Evolutionary conservation across 2,329 filamentous ascomycete species (phyloP).

Genomic region (Tolypocladium ovalisporum): DNA sequence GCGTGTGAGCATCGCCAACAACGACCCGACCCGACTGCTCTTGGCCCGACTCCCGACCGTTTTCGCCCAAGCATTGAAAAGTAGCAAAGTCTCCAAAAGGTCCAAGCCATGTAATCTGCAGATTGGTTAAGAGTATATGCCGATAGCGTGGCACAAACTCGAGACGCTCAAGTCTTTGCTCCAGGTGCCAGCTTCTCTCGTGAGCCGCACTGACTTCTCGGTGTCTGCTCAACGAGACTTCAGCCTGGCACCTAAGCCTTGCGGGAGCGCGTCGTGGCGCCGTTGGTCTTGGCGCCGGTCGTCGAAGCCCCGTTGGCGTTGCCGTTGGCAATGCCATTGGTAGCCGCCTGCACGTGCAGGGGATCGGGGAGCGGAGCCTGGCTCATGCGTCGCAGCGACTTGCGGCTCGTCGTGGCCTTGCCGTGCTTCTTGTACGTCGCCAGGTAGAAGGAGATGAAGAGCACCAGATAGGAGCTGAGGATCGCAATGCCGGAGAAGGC

Average conservation of each 20-base stretch:
- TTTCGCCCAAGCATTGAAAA: not conserved
- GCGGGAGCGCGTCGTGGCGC: conserved; percentile 53
- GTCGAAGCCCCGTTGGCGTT: conserved; percentile 42
- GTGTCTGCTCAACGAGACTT: not conserved
- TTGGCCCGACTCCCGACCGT: conserved; percentile 6
- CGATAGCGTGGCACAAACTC: not conserved
- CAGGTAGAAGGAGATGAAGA: conserved; percentile 99
- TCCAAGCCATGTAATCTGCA: not conserved
- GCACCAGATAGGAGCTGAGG: conserved; percentile 86
- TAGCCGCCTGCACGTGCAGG: conserved; percentile 54
- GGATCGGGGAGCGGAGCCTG: conserved; percentile 68
- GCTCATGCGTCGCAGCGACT: conserved; percentile 57
- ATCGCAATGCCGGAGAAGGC: conserved; percentile 87
- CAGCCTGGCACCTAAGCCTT: conserved; percentile 39
- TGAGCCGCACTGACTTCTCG: not conserved
- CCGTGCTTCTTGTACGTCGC: conserved; percentile 87
- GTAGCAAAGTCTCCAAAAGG: conserved; percentile 4
- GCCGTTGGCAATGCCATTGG: conserved; percentile 39
- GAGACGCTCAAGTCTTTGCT: not conserved
- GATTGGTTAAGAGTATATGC: not conserved
- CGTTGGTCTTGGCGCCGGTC: conserved; percentile 45
- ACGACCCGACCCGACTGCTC: conserved; percentile 5
- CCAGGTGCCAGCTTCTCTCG: not conserved
- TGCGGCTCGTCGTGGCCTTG: conserved; percentile 71
- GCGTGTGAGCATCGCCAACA: conserved; percentile 11